Evolutionary conservation across 2,329 filamentous ascomycete species (phyloP), one percentile per base, ranked within the genome.

Genomic region (Diaporthe helianthi): DNA sequence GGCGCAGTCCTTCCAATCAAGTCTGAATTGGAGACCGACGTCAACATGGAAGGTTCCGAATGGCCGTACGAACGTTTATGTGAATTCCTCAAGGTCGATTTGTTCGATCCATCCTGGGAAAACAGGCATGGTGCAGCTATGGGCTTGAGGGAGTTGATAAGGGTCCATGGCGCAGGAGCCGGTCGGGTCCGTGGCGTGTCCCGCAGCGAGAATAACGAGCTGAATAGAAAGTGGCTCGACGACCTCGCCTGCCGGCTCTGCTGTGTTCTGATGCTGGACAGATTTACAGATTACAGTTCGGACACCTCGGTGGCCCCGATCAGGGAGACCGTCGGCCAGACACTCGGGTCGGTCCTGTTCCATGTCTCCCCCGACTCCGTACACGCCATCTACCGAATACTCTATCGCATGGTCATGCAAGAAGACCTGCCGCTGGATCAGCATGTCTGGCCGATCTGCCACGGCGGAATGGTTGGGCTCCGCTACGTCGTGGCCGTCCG

Each of bases 231-330:
- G 77, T 99, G 94, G 94, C 87, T 99, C 24, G 93, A 98, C 76
- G 95, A 99, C 76, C 85, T 99, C 64, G 93, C 94, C n/a, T 98
- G 94, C 76, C 92, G 96, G 31, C 87, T 99, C 60, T 95, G 94
- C 79, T 97, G 93, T 78, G 94, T 99, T 65, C 91, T 99, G 75
- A 98, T 99, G 90, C 89, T 99, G 19, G 96, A 99, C 81, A 90
- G 94, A 65, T 99, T 99, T 77, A 97, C 94, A 68, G 96, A 99
- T 77, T 99, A 98, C 81, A 96, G 97, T 70, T 97, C 94, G 6
- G 96, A 99, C 79, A 99, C 93, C 65, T 97, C 97, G 0, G 94
- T 99, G 49, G 96, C 96, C 0, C 96, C 96, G 0, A 98, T 99
- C 72, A 87, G 96, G 73, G 96, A 99, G 82, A 97, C 94, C 0